phyloP scores from a whole-genome alignment of 768 basidiomycete genomes.

The Lentinula aciculospora region DNA sequence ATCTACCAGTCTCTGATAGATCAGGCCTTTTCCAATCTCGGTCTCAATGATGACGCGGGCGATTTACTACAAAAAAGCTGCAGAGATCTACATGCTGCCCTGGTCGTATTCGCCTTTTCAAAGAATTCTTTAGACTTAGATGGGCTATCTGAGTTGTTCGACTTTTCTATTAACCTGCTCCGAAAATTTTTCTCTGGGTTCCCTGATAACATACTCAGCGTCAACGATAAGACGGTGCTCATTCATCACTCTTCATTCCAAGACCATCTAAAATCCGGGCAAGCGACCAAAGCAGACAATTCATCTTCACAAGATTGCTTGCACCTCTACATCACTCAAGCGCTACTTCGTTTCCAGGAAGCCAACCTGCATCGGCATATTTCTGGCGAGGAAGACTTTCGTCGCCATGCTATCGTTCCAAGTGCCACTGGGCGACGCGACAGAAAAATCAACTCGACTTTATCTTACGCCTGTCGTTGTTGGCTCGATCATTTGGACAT shows the following conservation, averaged over 20 bases:
- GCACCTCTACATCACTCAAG: neutral
- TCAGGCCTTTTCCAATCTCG: neutral
- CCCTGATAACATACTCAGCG: neutral
- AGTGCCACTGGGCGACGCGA: neutral
- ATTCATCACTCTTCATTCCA: neutral
- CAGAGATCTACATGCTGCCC: neutral
- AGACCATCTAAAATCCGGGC: neutral
- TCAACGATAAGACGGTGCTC: neutral
- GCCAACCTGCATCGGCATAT: neutral
- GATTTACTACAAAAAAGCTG: neutral
- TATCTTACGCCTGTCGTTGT: conserved; percentile 1
- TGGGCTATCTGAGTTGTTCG: neutral
- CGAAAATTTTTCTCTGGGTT: neutral
- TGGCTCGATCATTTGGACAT: neutral
- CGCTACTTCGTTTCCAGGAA: neutral
- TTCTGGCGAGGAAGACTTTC: neutral
- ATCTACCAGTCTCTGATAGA: neutral
- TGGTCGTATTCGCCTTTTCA: neutral
- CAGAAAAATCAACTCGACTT: neutral
- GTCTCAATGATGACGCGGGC: neutral
- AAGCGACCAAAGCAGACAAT: neutral
- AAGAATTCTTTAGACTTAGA: neutral
- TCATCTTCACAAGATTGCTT: neutral
- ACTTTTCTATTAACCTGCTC: neutral
- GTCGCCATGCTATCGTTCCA: neutral